Evolutionary conservation across 495 filamentous ascomycete species (phyloP).

Genomic region (Aspergillus campestris): DNA sequence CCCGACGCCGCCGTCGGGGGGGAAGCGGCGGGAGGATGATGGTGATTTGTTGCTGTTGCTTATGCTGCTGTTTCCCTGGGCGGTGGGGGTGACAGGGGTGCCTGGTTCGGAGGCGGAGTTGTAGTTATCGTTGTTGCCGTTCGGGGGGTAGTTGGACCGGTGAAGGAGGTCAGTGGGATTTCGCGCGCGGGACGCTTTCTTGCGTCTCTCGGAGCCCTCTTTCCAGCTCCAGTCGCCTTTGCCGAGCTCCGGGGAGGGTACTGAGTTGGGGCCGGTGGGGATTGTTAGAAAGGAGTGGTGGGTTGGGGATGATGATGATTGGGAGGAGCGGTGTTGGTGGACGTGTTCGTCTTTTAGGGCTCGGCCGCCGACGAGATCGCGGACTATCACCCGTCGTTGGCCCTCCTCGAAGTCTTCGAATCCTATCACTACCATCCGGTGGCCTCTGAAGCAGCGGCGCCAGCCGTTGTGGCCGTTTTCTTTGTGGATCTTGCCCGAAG

Average conservation of each 20-base stretch:
- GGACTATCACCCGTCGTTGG: conserved; percentile 48
- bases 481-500: conserved; percentile 49
- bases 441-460: conserved; percentile 69
- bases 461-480: conserved; percentile 74
- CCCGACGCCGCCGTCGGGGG: conserved; percentile 63
- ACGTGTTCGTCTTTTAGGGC: conserved; percentile 48
- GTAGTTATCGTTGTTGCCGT: no score
- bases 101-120: conserved; percentile 10
- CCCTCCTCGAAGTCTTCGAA: conserved; percentile 54
- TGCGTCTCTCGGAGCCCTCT: conserved; percentile 38
- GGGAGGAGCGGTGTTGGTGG: conserved; percentile 10
- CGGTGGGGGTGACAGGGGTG: conserved; percentile 6
- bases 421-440: conserved; percentile 74
- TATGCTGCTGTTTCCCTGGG: background rate
- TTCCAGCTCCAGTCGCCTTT: conserved; percentile 43
- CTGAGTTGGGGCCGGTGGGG: conserved; percentile 5
- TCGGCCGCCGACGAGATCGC: conserved; percentile 66
- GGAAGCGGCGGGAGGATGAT: conserved; percentile 38
- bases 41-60: conserved; percentile 6
- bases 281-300: background rate
- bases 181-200: conserved; percentile 38
- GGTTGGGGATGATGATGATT: conserved; percentile 12
- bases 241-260: conserved; percentile 19
- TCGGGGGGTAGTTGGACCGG: no score
- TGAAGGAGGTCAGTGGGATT: background rate